phyloP scores from a whole-genome alignment of 768 basidiomycete genomes.

The Psilocybe cubensis region DNA sequence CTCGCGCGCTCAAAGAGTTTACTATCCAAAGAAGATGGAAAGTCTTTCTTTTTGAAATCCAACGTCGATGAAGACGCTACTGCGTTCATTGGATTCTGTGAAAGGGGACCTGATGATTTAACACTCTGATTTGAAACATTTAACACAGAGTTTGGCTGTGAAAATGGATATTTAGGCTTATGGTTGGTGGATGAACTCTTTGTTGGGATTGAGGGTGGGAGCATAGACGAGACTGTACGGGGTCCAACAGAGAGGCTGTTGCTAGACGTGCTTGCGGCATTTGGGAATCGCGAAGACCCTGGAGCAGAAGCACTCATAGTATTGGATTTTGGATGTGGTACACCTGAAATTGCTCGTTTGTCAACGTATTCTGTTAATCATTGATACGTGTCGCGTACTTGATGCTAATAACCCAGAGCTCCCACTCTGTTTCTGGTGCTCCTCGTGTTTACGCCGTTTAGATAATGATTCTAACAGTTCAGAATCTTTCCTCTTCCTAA shows the following conservation, averaged over 20 bases:
- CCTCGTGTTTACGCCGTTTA: slow-evolving; percentile 1
- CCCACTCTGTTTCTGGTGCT: not conserved
- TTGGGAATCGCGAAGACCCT: not conserved
- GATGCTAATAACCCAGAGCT: not conserved
- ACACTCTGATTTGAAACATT: not conserved
- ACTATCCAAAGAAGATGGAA: not conserved
- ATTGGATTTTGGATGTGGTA: not conserved
- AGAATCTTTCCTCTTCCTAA: slow-evolving; percentile 1
- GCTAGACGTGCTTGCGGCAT: not conserved
- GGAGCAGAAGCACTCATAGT: not conserved
- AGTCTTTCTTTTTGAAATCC: slow-evolving; percentile 1
- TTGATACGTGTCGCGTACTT: too few relatives aligned
- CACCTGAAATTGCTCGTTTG: too few relatives aligned
- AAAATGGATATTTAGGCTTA: not conserved
- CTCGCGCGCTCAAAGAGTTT: not conserved
- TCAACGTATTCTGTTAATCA: too few relatives aligned
- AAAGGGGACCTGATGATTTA: not conserved
- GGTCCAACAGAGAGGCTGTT: not conserved
- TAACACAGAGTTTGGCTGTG: not conserved
- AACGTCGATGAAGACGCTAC: not conserved
- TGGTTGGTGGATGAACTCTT: not conserved
- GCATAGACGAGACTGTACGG: not conserved
- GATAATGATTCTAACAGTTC: not conserved
- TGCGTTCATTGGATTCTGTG: not conserved
- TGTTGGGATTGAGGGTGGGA: not conserved